A percentile compares a stretch with the other conserved stretches of the same genome.
These are phyloP conservation scores for Xylaria sp. DNA, from an alignment of 2,329 filamentous ascomycete genomes.

Conservation along the genomic window DNA sequence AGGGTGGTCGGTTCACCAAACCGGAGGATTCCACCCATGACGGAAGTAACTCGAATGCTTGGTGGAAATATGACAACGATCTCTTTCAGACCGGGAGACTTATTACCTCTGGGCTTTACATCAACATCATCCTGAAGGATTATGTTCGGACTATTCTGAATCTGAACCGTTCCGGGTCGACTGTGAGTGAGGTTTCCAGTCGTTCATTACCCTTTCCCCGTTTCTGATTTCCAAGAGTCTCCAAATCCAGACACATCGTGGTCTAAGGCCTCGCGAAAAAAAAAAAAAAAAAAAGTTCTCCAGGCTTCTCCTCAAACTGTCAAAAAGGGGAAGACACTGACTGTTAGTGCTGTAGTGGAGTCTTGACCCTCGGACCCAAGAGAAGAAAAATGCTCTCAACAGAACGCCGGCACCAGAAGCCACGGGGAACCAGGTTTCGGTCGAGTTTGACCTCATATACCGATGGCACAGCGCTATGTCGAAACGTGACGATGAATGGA, in stretches of 20 bases:
- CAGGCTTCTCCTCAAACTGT: too few species aligned
- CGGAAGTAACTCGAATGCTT: constrained; percentile 7
- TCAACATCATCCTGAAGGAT: constrained; percentile 50
- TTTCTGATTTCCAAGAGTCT: too few species aligned
- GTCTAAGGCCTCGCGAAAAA: too few species aligned
- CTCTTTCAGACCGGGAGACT: constrained; percentile 44
- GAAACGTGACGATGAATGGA: constrained; percentile 48
- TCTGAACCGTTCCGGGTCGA: constrained; percentile 50
- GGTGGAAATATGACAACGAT: constrained; percentile 41
- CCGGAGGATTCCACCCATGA: constrained; percentile 45
- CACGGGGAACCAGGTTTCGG: constrained; percentile 53
- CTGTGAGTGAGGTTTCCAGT: background rate
- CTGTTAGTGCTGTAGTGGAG: constrained; percentile 22
- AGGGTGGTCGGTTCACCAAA: constrained; percentile 73
- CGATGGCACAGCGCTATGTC: constrained; percentile 52
- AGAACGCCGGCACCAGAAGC: constrained; percentile 38
- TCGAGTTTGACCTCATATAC: constrained; percentile 58
- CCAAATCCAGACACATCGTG: too few species aligned
- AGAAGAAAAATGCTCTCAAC: constrained; percentile 31
- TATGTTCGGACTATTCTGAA: constrained; percentile 44
- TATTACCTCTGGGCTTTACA: constrained; percentile 59
- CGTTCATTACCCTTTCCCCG: too few species aligned
- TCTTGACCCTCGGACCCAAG: constrained; percentile 34
- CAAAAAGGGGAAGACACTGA: too few species aligned
- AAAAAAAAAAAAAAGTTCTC: too few species aligned